Evolutionary conservation across 345 rosid genomes (phyloP).

Genomic region (Citrus hindsii): DNA sequence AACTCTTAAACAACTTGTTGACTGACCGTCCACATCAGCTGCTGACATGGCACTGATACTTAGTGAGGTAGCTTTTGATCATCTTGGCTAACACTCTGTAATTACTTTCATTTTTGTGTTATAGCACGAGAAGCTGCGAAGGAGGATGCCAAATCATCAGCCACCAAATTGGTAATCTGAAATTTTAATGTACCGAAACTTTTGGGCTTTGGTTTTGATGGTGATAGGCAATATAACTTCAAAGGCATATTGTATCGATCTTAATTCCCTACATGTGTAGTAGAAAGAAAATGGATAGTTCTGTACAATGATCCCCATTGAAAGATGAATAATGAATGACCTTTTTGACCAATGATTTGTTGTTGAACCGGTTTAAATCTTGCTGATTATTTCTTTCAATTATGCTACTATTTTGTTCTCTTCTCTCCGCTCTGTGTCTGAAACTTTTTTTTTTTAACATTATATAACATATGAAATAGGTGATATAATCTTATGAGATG

Average conservation of each 20-base stretch:
- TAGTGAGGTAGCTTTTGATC: background rate
- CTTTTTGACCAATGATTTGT: background rate
- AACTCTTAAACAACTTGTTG: background rate
- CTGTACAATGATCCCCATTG: background rate
- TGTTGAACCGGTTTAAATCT: background rate
- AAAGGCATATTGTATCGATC: background rate
- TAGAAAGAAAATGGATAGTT: background rate
- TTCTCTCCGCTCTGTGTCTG: background rate
- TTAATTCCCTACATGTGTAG: background rate
- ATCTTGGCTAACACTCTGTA: background rate
- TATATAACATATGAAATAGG: background rate
- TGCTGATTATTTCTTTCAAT: background rate
- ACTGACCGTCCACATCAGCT: background rate
- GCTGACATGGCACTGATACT: background rate
- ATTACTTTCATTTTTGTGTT: background rate
- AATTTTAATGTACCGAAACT: background rate
- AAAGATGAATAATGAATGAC: background rate
- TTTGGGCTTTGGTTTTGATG: background rate
- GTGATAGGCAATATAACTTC: background rate
- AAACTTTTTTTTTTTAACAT: background rate
- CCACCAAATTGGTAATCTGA: conserved; percentile 32
- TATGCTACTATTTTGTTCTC: background rate
- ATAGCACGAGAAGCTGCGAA: conserved; percentile 28
- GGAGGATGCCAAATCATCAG: conserved; percentile 23
- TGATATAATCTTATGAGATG: background rate